Evolutionary conservation across 2,329 filamentous ascomycete genomes (phyloP).

Genomic region (Rutstroemia sp.): DNA sequence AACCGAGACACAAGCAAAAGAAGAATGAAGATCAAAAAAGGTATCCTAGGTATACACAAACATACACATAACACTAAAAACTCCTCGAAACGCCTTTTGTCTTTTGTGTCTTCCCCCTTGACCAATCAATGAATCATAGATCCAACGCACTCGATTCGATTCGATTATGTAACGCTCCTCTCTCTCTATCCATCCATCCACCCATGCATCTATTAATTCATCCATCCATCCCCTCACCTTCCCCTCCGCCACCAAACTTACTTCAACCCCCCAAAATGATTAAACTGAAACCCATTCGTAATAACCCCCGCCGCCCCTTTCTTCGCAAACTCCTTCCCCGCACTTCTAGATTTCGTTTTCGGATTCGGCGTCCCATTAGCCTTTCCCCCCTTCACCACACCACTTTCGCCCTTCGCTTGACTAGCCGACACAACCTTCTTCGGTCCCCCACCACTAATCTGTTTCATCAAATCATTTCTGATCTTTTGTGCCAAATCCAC

Average conservation of each 20-base stretch:
- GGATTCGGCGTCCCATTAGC: neutral
- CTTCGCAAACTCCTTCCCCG: conserved; percentile 7
- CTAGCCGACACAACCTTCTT: neutral
- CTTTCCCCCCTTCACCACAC: neutral
- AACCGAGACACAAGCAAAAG: no score
- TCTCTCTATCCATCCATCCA: neutral
- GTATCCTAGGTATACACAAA: no score
- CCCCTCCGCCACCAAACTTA: neutral
- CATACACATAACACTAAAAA: no score
- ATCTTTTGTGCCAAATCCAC: neutral
- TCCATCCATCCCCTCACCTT: neutral
- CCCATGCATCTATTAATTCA: no score
- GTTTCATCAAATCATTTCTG: neutral
- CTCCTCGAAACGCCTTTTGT: no score
- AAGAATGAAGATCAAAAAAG: no score
- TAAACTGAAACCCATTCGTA: conserved; percentile 8
- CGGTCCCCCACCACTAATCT: neutral
- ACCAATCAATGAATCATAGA: no score
- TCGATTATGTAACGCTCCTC: neutral
- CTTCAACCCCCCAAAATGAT: conserved; percentile 1
- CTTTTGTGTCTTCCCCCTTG: no score
- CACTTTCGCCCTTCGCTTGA: neutral
- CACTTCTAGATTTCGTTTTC: conserved; percentile 4
- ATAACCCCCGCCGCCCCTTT: neutral
- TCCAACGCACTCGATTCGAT: no score